Evolutionary conservation across 2,329 filamentous ascomycete species (phyloP), one percentile per base, ranked within the genome.

Genomic region (Diplodia sapinea): DNA sequence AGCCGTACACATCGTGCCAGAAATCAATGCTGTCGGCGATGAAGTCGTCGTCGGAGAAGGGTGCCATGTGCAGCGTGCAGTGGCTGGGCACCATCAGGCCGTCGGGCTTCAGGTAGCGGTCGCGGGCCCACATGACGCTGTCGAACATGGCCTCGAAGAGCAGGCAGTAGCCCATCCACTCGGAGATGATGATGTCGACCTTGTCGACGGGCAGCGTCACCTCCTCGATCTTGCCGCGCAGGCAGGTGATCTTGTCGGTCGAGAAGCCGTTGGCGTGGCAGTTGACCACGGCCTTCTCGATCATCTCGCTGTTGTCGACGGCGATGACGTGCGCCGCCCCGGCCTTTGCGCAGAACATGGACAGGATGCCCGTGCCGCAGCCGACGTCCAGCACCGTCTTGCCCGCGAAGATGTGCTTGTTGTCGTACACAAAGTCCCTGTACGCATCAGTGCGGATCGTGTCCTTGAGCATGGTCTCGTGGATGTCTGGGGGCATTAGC

Each of bases 131-230:
- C 62, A 98, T 85, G 26, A 98, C 92, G 59, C 92, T 96, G 71
- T 95, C 93, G 33, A 98, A 88, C 94, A 98, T 98, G 67, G 93
- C 93, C 80, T 98, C 94, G 78, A 96, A 98, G 6, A 97, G 85
- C 20, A 97, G 85, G 71, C 90, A 92, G 77, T 98, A 98, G 36
- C 94, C 94, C 94, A 98, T 98, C 94, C 94, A 98, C 79, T 98
- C 94, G 69, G 92, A 96, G 69, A 98, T 90, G 76, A 98, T 97
- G 74, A 98, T 90, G 80, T 98, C 94, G 55, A 97, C 94, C 74
- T 94, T 84, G 65, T 88, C 84, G 8, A 94, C 89, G 1, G 63
- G 93, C 26, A 93, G 85, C 67, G 81, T 84, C 66, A 96, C 91
- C 72, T 97, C 93, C 78, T 98, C 94, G 69, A 97, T 91, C 74